Conservation (phyloP, 2,329 filamentous ascomycete genomes). For the Grosmannia serpens region DNA sequence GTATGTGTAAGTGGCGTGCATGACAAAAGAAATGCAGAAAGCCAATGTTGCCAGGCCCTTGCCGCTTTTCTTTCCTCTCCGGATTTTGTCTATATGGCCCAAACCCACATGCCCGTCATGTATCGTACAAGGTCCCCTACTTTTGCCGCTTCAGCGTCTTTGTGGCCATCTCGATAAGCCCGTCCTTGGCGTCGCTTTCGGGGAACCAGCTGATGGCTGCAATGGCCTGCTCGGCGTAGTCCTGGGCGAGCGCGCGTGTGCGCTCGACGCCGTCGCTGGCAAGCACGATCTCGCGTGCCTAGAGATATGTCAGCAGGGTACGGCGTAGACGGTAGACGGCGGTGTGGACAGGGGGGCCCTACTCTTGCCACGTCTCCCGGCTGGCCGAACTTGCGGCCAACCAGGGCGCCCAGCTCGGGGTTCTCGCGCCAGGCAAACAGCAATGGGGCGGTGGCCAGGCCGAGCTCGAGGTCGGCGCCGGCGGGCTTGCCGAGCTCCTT, state of each 20-base stretch:
- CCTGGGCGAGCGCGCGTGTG: slow-evolving; percentile 78
- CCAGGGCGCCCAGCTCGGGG: slow-evolving; percentile 71
- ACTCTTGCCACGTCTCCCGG: slow-evolving; percentile 81
- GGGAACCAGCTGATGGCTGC: slow-evolving; percentile 76
- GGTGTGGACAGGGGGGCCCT: slow-evolving; percentile 22
- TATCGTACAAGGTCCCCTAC: slow-evolving; percentile 25
- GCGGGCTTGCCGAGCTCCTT: slow-evolving; percentile 87
- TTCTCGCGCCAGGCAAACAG: slow-evolving; percentile 93
- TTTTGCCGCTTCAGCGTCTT: slow-evolving; percentile 87
- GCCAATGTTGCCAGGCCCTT: neutral
- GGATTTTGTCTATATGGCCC: neutral
- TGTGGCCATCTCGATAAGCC: slow-evolving; percentile 83
- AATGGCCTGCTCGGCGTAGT: slow-evolving; percentile 82
- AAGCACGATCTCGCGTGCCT: slow-evolving; percentile 81
- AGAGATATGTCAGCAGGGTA: slow-evolving; percentile 8
- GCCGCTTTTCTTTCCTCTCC: neutral
- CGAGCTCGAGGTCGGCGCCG: slow-evolving; percentile 85
- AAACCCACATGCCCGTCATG: neutral
- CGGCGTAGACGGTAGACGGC: neutral
- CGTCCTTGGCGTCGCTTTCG: slow-evolving; percentile 87
- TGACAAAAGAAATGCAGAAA: neutral
- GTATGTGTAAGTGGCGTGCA: neutral
- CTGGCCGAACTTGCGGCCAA: slow-evolving; percentile 78
- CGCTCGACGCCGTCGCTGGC: slow-evolving; percentile 82
- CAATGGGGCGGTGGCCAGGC: slow-evolving; percentile 84